Percentiles rank a stretch among this genome's conserved stretches.
Evolutionary conservation across 768 basidiomycete species (phyloP).

Genomic region (Obba rivulosa): DNA sequence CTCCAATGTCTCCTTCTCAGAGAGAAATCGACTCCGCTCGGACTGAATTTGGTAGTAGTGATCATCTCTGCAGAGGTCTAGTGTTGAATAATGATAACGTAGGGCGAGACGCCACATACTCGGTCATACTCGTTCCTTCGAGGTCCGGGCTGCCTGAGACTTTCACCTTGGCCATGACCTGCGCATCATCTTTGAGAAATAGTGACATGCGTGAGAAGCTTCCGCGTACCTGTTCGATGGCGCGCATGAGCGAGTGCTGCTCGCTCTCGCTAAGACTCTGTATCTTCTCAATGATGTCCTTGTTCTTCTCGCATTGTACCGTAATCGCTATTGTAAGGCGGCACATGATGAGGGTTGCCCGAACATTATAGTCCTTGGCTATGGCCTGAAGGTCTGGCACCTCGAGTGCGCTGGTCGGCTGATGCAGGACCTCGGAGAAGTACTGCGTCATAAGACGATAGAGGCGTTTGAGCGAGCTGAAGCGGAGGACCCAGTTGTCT

Average conservation of each 20-base stretch:
- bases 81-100: background rate
- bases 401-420: constrained; percentile 69
- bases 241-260: constrained; percentile 88
- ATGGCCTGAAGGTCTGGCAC: constrained; percentile 87
- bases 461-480: constrained; percentile 75
- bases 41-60: constrained; percentile 85
- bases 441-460: constrained; percentile 89
- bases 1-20: constrained; percentile 85
- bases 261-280: constrained; percentile 76
- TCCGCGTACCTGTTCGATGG: constrained; percentile 78
- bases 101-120: constrained; percentile 45
- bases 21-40: constrained; percentile 67
- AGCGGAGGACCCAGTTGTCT: constrained; percentile 88
- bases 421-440: constrained; percentile 77
- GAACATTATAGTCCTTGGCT: constrained; percentile 66
- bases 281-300: constrained; percentile 85
- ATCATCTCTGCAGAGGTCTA: constrained; percentile 56
- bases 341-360: constrained; percentile 69
- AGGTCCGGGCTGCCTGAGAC: constrained; percentile 40
- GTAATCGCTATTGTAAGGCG: constrained; percentile 80
- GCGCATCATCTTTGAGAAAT: background rate
- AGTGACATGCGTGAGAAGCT: background rate
- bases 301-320: constrained; percentile 85
- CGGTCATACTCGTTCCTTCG: constrained; percentile 68
- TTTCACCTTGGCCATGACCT: constrained; percentile 80